phyloP scores from a whole-genome alignment of 2,329 filamentous ascomycete genomes.

The Aspergillus pseudoviridinutans region DNA sequence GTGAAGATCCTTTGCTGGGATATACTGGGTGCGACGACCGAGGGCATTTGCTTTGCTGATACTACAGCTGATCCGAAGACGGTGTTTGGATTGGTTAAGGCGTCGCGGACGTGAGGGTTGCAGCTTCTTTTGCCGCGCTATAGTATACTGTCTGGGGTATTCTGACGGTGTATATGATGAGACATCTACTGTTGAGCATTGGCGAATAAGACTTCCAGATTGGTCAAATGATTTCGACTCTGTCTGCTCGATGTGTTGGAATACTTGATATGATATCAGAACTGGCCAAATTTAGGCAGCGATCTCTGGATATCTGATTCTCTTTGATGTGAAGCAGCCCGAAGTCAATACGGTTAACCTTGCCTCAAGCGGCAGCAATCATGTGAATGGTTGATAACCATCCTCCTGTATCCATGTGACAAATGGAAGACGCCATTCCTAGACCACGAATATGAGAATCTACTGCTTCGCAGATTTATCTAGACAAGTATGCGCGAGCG shows the following conservation, averaged over 20 bases:
- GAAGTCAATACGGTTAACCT: slow-evolving; percentile 2
- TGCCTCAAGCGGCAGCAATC: slow-evolving; percentile 6
- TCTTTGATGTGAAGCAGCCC: slow-evolving; percentile 3
- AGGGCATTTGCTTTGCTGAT: slow-evolving; percentile 46
- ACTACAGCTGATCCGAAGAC: slow-evolving; percentile 38
- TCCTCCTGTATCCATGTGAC: slow-evolving; percentile 11
- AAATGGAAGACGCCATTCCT: background rate
- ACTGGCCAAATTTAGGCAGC: background rate
- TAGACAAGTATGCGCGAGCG: background rate
- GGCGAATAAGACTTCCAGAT: background rate
- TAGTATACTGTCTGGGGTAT: background rate
- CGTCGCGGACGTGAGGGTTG: background rate
- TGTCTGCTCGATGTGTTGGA: background rate
- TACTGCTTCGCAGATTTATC: background rate
- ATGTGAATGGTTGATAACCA: slow-evolving; percentile 7
- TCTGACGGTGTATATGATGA: background rate
- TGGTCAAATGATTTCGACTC: background rate
- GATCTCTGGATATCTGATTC: background rate
- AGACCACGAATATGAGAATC: background rate
- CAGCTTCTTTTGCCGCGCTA: background rate
- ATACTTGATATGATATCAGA: background rate
- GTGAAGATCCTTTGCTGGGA: slow-evolving; percentile 45
- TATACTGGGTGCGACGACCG: slow-evolving; percentile 42
- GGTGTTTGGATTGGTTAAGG: slow-evolving; percentile 32
- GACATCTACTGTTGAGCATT: background rate